These are phyloP conservation scores for Brettanomyces naardenensis DNA, from an alignment of 805 yeast genomes.

Conservation along the genomic window DNA sequence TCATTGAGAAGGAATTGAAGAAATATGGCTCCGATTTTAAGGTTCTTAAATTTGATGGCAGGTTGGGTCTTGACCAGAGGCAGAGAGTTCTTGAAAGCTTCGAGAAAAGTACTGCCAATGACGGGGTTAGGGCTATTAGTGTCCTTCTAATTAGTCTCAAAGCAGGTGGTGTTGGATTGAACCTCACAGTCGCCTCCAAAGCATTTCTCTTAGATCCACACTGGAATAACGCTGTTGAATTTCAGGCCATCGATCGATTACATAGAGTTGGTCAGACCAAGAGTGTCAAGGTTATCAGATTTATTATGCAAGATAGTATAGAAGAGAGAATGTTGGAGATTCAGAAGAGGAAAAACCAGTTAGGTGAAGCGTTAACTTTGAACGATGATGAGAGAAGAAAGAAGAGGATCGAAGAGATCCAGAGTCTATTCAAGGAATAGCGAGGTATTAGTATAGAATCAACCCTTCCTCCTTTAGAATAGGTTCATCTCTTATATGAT, in stretches of 20 bases:
- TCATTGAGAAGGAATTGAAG: slow-evolving; percentile 55
- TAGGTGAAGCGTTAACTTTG: slow-evolving; percentile 73
- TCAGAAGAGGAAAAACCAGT: slow-evolving; percentile 74
- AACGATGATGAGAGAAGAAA: slow-evolving; percentile 69
- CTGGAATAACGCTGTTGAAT: slow-evolving; percentile 93
- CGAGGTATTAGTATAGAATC: slow-evolving; percentile 17
- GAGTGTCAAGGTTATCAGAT: slow-evolving; percentile 67
- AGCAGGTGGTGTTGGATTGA: slow-evolving; percentile 93
- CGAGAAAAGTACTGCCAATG: slow-evolving; percentile 21
- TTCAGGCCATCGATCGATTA: slow-evolving; percentile 85
- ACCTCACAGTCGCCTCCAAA: slow-evolving; percentile 73
- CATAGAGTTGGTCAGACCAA: slow-evolving; percentile 83
- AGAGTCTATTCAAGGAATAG: slow-evolving; percentile 49
- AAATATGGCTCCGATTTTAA: slow-evolving; percentile 38
- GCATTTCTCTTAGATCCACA: slow-evolving; percentile 95
- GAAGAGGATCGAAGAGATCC: slow-evolving; percentile 65
- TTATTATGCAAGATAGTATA: slow-evolving; percentile 74
- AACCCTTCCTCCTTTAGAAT: slow-evolving; percentile 15
- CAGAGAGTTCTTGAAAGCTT: slow-evolving; percentile 54
- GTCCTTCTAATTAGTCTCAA: slow-evolving; percentile 69
- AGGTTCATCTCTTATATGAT: slow-evolving; percentile 13
- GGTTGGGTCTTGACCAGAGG: slow-evolving; percentile 59
- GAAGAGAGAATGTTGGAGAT: slow-evolving; percentile 85
- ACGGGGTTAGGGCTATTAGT: slow-evolving; percentile 7
- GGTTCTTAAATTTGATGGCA: slow-evolving; percentile 75